Conservation (phyloP, 31 red algal species). For the Endocladia muricata region DNA sequence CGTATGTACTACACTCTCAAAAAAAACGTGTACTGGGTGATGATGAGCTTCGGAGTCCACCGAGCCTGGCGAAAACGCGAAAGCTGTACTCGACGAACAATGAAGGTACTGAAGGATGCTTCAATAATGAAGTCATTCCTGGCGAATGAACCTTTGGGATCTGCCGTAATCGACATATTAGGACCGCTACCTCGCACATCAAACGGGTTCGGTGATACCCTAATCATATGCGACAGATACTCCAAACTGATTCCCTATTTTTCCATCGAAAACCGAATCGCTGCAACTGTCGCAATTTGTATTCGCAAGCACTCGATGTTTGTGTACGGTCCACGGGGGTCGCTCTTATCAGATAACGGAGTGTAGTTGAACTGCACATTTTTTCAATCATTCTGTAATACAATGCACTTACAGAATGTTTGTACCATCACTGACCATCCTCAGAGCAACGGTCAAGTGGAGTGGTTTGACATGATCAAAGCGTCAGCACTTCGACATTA, state of each 20-base stretch:
- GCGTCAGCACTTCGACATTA: neutral
- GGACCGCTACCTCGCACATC: constrained; percentile 19
- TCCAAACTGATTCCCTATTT: constrained; percentile 6
- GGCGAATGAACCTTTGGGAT: constrained; percentile 9
- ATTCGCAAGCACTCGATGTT: neutral
- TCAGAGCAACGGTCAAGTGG: constrained; percentile 17
- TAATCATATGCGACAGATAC: constrained; percentile 29
- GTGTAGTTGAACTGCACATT: constrained; percentile 13
- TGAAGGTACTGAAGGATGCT: neutral
- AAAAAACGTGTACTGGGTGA: constrained; percentile 19
- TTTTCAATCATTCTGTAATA: neutral
- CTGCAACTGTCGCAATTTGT: neutral
- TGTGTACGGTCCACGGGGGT: neutral
- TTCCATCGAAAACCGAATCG: constrained; percentile 1
- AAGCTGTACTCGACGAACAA: constrained; percentile 3
- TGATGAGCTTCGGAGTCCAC: constrained; percentile 14
- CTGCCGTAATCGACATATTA: constrained; percentile 15
- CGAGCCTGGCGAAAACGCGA: neutral
- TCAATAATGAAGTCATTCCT: neutral
- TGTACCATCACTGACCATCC: constrained; percentile 16
- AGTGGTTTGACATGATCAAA: constrained; percentile 19
- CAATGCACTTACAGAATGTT: neutral
- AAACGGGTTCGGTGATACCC: neutral
- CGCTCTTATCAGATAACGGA: constrained; percentile 11
- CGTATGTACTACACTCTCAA: constrained; percentile 21